phyloP scores from a whole-genome alignment of 2,329 filamentous ascomycete genomes.

The Fusarium setosum region DNA sequence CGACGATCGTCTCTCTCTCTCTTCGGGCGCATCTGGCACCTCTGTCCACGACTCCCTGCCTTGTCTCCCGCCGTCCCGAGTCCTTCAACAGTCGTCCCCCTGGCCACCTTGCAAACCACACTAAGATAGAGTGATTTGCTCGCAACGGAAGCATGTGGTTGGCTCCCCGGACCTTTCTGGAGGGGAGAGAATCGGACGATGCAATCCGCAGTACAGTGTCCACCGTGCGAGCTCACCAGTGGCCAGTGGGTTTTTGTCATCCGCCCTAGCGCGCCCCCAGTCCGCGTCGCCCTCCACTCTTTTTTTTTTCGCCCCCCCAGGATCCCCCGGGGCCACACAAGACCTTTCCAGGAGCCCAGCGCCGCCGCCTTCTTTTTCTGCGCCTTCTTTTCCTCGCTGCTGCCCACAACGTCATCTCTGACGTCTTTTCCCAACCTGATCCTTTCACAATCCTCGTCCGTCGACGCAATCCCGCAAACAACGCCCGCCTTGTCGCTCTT shows the following conservation, averaged over 20 bases:
- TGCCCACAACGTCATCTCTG: conserved; percentile 60
- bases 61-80: conserved; percentile 5
- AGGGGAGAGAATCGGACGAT: conserved; percentile 42
- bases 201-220: conserved; percentile 38
- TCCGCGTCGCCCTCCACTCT: conserved; percentile 21
- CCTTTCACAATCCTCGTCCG: conserved; percentile 50
- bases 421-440: conserved; percentile 56
- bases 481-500: conserved; percentile 40
- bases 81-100: conserved; percentile 2
- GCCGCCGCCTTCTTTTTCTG: conserved; percentile 48
- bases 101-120: background rate
- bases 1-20: conserved; percentile 25
- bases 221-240: conserved; percentile 12
- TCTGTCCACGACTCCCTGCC: conserved; percentile 10
- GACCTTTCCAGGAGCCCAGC: conserved; percentile 45
- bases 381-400: conserved; percentile 51
- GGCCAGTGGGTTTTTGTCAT: conserved; percentile 35
- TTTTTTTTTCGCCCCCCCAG: conserved; percentile 32
- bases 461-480: conserved; percentile 47
- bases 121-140: conserved; percentile 8
- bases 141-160: conserved; percentile 15
- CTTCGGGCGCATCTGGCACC: conserved; percentile 5
- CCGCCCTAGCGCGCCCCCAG: conserved; percentile 26
- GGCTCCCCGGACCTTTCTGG: conserved; percentile 26
- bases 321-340: conserved; percentile 7